Percentiles rank a stretch among this genome's conserved stretches.
These are phyloP conservation scores for Hortaea werneckii DNA, from an alignment of 2,329 filamentous ascomycete genomes.

Conservation along the genomic window DNA sequence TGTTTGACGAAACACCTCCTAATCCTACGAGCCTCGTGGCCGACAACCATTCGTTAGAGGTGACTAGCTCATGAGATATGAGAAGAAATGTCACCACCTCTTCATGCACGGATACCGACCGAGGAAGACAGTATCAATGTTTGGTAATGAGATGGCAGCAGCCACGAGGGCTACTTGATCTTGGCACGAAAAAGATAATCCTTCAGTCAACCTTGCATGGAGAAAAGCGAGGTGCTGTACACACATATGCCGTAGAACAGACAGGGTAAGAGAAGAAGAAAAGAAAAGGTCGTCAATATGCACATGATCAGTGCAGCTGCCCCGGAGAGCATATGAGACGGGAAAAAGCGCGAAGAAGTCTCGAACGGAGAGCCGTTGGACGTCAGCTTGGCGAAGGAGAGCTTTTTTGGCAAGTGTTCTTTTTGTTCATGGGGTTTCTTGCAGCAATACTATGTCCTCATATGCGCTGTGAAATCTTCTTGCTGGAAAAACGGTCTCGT, in stretches of 20 bases:
- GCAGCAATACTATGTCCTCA: neutral
- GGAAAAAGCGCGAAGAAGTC: conserved; percentile 2
- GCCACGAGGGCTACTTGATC: conserved; percentile 29
- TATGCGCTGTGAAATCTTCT: neutral
- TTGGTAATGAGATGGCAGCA: conserved; percentile 52
- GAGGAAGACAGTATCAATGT: conserved; percentile 43
- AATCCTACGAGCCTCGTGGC: too few species aligned
- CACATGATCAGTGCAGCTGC: too few species aligned
- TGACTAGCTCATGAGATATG: too few species aligned
- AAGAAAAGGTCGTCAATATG: neutral
- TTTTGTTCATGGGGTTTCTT: neutral
- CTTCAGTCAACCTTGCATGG: conserved; percentile 57
- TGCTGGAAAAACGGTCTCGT: too few species aligned
- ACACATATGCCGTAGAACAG: conserved; percentile 51
- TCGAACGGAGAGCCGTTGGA: neutral
- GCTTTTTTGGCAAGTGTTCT: neutral
- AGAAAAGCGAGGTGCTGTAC: conserved; percentile 53
- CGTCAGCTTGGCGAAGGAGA: neutral
- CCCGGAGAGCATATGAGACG: too few species aligned
- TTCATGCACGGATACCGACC: conserved; percentile 54
- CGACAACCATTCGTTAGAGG: too few species aligned
- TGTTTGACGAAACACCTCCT: too few species aligned
- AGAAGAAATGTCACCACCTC: conserved; percentile 42
- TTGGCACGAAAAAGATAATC: conserved; percentile 51
- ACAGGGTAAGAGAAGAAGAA: neutral